Base-by-base conservation (phyloP, 306 rosid genomes). In the Astragalus membranaceus region DNA sequence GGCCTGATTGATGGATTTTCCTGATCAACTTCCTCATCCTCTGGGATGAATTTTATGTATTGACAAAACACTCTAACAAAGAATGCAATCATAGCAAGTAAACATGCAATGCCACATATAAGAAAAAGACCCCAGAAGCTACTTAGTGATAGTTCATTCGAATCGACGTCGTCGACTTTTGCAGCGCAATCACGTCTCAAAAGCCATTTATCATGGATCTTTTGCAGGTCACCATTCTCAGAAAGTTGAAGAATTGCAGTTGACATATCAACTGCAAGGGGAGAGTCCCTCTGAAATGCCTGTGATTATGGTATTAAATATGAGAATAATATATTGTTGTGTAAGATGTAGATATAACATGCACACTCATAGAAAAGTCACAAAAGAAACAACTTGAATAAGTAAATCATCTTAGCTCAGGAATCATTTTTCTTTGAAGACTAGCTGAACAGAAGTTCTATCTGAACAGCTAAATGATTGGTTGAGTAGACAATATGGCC, bases 281-380 rank as follows among this genome's bases (percentile, higher is more conserved):
- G 97, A 70, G 99, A 94, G 80, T 94, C 99, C 85, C 95, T 88
- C 50, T 84, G 96, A 75, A 94, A 91, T 69, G 91, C 99, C 99
- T 94, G 86, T 55, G 60, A 81, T 71, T 78, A 54, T 23, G 64
- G 37, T 62, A 56, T 16, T 39, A 55, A 69, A 39, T 47, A 37
- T 53, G 32, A 71, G 69, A 64, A 43, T 26, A 29, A 66, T 54
- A 20, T 77, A 70, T 2, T 13, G 10, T 54, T 39, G 53, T 26
- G 35, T 4, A 57, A 12, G 33, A 35, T 43, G 7, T 32, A 32
- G 16, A 4, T 58, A 55, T 35, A 32, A 52, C 29, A 54, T 32
- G 17, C 41, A 72, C 36, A 47, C 32, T 37, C 61, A 49, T 49
- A 23, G 43, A 48, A 35, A 51, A 60, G 51, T 58, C 47, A 47